phyloP scores from a whole-genome alignment of 2,329 filamentous ascomycete genomes.

The Parastagonospora nodorum region DNA sequence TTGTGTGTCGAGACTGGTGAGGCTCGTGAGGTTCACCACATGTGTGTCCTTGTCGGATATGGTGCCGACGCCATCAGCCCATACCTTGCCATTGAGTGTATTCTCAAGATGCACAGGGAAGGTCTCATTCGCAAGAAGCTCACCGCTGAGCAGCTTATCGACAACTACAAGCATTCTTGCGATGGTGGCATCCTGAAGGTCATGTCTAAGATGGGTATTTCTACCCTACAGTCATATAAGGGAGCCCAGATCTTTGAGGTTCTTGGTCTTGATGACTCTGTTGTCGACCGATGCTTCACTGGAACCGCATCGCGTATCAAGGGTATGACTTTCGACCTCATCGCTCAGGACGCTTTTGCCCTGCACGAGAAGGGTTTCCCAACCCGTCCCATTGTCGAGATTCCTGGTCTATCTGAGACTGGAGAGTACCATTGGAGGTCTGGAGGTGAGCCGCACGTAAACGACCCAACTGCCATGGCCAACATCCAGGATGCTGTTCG shows the following conservation, averaged over 20 bases:
- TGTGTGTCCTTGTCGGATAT: constrained; percentile 97
- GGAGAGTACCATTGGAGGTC: constrained; percentile 99
- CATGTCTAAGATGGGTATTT: constrained; percentile 99
- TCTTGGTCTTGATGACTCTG: constrained; percentile 86
- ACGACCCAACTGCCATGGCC: constrained; percentile 91
- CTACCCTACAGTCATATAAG: constrained; percentile 94
- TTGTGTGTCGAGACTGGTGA: constrained; percentile 92
- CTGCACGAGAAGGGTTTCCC: constrained; percentile 95
- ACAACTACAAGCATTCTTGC: constrained; percentile 96
- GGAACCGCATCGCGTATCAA: constrained; percentile 94
- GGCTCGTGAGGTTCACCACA: constrained; percentile 96
- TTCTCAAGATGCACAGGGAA: constrained; percentile 94
- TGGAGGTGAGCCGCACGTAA: constrained; percentile 92
- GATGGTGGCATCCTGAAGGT: constrained; percentile 97
- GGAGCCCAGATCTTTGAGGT: constrained; percentile 98
- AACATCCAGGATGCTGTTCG: constrained; percentile 97
- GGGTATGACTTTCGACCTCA: constrained; percentile 90
- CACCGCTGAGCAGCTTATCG: constrained; percentile 78
- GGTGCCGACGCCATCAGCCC: constrained; percentile 94
- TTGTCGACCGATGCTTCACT: constrained; percentile 92
- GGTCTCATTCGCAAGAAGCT: constrained; percentile 90
- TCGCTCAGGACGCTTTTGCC: constrained; percentile 91
- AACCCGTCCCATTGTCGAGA: constrained; percentile 73
- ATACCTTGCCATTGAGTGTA: constrained; percentile 94
- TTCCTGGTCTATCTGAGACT: constrained; percentile 85